phyloP scores from a whole-genome alignment of 169 alveolate genomes.

The Plasmodium inui region DNA sequence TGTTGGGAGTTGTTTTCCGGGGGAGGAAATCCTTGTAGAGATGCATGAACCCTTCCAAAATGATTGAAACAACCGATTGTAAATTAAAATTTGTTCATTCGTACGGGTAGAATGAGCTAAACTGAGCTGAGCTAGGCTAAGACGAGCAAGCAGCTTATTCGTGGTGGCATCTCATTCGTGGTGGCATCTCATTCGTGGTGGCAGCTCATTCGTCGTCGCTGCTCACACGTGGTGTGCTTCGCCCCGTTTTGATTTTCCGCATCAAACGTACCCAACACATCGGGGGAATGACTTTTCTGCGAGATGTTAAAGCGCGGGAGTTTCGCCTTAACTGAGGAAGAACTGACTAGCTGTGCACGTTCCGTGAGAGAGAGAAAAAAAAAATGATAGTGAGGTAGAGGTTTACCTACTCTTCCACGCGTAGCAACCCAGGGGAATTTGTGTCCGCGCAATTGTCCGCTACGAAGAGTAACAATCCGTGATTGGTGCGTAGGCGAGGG shows the following conservation, averaged over 20 bases:
- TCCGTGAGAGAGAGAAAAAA: not conserved
- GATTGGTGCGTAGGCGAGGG: not conserved
- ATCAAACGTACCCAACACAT: not conserved
- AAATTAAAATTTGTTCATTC: not conserved
- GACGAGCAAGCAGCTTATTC: not conserved
- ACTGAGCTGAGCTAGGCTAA: not conserved
- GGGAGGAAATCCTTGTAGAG: not conserved
- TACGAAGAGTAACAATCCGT: not conserved
- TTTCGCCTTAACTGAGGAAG: not conserved
- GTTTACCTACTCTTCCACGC: not conserved
- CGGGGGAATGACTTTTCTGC: not conserved
- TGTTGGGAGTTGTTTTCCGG: not conserved
- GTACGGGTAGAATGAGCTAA: slow-evolving; percentile 1
- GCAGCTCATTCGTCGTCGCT: no score
- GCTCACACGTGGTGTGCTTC: not conserved
- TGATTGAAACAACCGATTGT: not conserved
- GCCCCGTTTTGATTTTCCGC: not conserved
- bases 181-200: no score
- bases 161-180: not conserved
- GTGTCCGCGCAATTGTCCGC: not conserved
- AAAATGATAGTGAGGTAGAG: not conserved
- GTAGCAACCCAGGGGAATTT: not conserved
- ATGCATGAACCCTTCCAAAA: not conserved
- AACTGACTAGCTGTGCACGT: not conserved
- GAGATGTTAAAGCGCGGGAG: not conserved